A percentile compares a stretch with the other conserved stretches of the same genome.
Evolutionary conservation across 2,329 filamentous ascomycete genomes (phyloP).

Genomic region (Aspergillus brunneoviolaceus): DNA sequence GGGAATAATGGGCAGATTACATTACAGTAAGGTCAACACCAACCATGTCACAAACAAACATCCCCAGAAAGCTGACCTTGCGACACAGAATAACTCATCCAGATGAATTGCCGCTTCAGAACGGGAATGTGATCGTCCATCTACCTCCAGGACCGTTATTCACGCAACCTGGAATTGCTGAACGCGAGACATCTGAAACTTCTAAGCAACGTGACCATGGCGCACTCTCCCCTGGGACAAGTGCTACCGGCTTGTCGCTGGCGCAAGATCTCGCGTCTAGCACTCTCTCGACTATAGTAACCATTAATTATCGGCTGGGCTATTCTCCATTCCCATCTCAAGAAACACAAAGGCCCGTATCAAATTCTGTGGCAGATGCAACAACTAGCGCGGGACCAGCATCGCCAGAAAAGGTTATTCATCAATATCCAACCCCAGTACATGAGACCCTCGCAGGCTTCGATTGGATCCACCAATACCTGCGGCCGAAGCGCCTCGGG

Average conservation of each 20-base stretch:
- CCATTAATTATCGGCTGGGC: slow-evolving; percentile 43
- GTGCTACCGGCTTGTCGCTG: not conserved
- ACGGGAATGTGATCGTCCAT: slow-evolving; percentile 36
- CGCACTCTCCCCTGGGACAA: not conserved
- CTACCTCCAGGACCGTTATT: slow-evolving; percentile 40
- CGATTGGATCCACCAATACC: slow-evolving; percentile 37
- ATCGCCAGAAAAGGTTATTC: not conserved
- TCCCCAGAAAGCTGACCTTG: not conserved
- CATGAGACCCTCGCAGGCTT: slow-evolving; percentile 42
- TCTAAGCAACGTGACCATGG: not conserved
- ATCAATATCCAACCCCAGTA: slow-evolving; percentile 38
- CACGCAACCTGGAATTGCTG: not conserved
- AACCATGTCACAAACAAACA: not conserved
- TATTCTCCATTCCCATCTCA: not conserved
- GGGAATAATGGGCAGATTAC: not conserved
- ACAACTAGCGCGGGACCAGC: not conserved
- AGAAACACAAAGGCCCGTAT: not conserved
- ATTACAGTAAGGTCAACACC: not conserved
- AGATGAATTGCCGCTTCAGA: not conserved
- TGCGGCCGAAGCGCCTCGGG: slow-evolving; percentile 31
- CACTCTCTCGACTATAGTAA: slow-evolving; percentile 38
- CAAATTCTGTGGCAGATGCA: not conserved
- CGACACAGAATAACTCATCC: slow-evolving; percentile 24
- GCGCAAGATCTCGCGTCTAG: slow-evolving; percentile 28
- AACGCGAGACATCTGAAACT: not conserved